A percentile compares a stretch with the other conserved stretches of the same genome.
Evolutionary conservation across 1,284 basidiomycete species (phyloP).

Genomic region (Papiliotrema nemorosa): DNA sequence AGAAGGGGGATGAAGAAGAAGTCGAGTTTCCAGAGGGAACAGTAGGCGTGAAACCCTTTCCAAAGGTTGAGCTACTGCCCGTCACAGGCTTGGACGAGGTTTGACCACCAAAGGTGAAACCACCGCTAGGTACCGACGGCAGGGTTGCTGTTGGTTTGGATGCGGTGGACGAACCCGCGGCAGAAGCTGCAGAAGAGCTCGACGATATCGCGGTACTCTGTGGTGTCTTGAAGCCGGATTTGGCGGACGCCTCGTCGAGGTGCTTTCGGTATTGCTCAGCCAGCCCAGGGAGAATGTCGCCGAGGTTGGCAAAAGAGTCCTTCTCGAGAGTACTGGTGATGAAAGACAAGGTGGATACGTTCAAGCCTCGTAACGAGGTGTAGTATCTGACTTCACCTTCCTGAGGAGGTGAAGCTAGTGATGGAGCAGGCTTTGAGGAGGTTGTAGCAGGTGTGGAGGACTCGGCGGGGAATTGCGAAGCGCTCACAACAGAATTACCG

Average conservation of each 20-base stretch:
- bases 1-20: conserved; percentile 15
- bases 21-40: conserved; percentile 8
- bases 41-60: conserved; percentile 25
- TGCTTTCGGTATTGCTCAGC: conserved; percentile 64
- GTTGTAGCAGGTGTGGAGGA: background rate
- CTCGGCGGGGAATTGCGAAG: background rate
- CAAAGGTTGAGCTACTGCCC: conserved; percentile 8
- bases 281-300: conserved; percentile 48
- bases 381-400: conserved; percentile 59
- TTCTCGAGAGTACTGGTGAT: conserved; percentile 62
- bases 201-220: no score
- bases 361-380: conserved; percentile 72
- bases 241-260: conserved; percentile 58
- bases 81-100: conserved; percentile 9
- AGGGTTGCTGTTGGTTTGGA: conserved; percentile 22
- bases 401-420: conserved; percentile 26
- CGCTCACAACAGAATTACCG: background rate
- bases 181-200: no score
- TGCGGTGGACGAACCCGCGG: conserved; percentile 3
- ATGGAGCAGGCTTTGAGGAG: conserved; percentile 6
- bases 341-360: conserved; percentile 64
- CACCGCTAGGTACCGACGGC: conserved; percentile 7
- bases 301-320: conserved; percentile 73
- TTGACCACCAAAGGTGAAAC: conserved; percentile 7
- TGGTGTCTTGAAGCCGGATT: conserved; percentile 39